Conservation (phyloP, 805 yeast genomes). For the Saccharomycopsis selenospora region DNA sequence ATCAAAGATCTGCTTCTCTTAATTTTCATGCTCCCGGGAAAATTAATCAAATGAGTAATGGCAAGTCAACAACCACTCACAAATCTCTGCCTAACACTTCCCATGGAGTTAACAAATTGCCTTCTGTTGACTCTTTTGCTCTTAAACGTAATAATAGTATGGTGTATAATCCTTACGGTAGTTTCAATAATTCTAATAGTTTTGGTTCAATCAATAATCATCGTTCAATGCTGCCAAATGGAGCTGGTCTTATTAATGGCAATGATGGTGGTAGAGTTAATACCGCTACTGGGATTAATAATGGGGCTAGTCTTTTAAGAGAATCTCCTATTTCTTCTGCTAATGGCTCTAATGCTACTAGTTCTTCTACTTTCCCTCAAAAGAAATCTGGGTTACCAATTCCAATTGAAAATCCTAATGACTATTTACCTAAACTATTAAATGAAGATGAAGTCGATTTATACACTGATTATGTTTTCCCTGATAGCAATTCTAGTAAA, state of each 20-base stretch:
- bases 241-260: not conserved
- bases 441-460: constrained; percentile 42
- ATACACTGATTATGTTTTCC: constrained; percentile 47
- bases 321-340: not conserved
- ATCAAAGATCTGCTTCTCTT: not conserved
- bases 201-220: constrained; percentile 6
- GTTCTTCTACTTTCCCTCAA: constrained; percentile 3
- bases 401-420: constrained; percentile 63
- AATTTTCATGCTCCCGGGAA: constrained; percentile 15
- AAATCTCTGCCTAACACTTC: not conserved
- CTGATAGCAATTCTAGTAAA: constrained; percentile 31
- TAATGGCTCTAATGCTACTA: constrained; percentile 2
- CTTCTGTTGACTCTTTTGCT: constrained; percentile 15
- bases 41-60: constrained; percentile 5
- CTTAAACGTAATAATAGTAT: constrained; percentile 6
- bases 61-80: not conserved
- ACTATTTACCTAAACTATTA: constrained; percentile 47
- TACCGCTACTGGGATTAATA: not conserved
- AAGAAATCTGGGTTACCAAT: constrained; percentile 35
- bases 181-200: not conserved
- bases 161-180: constrained; percentile 18
- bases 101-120: constrained; percentile 10
- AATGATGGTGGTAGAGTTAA: not conserved
- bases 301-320: not conserved
- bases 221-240: constrained; percentile 1